Base-by-base conservation (phyloP, 176 grass and related monocot species). In the Paspalum vaginatum region DNA sequence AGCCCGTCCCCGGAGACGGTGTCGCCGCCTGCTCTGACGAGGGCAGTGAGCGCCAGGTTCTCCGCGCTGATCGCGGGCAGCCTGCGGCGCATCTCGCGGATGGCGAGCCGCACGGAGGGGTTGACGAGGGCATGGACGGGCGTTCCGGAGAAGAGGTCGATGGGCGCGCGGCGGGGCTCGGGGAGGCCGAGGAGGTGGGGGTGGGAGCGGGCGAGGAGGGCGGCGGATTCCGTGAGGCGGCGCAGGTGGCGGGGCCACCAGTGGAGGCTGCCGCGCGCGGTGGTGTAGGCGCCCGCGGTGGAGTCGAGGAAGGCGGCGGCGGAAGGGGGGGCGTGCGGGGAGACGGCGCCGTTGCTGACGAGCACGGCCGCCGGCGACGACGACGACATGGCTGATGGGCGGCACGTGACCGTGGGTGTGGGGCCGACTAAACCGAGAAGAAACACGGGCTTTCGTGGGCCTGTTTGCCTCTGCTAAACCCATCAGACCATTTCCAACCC, bases 191-290 rank as follows among this genome's bases (percentile, higher is more conserved):
- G 75, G 11, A 94, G 80, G 60, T 80, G 65, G 4, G 95, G 90
- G 24, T 38, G 74, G 84, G 65, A 85, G 16, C 59, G 24, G 48
- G 84, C 84, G 41, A 95, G 88, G 55, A 91, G 71, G 27, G 78
- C 45, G 13, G 79, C 55, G 22, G 95, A 98, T 20, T 85, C 69
- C 32, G 83, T 59, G 74, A 98, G 95, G 38, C 90, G 92, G 68
- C 43, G 73, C 56, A 98, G 81, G 80, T 98, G 95, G 44, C 92
- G 90, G 0, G 88, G 83, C 92, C 92, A 98, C 85, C 91, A 98
- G 79, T 84, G 84, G 76, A 97, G 59, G 58, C 61, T 88, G 41
- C 81, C 91, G 32, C 90, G 88, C 15, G 92, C 87, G 15, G 92
- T 98, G 6, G 95, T 98, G 80, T 93, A 94, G 37, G 92, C 92